Percentiles rank a stretch among this genome's conserved stretches.
These are phyloP conservation scores for Filosporella fistucella DNA, from an alignment of 495 filamentous ascomycete species.

Conservation along the genomic window DNA sequence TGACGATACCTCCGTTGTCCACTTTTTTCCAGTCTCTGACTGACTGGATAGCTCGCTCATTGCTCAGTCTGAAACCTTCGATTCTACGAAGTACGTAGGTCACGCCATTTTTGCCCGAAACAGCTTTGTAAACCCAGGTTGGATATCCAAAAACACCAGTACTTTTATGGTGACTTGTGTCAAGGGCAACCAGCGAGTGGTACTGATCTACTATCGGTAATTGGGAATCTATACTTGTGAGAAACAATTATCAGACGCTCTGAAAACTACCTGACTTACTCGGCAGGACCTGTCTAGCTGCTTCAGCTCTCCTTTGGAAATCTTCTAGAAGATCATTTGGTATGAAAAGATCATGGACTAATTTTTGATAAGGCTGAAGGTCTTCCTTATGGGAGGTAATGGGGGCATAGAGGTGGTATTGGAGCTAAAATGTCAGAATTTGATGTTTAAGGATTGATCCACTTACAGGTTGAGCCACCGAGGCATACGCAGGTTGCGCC, in stretches of 20 bases:
- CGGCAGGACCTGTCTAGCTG: slow-evolving; percentile 76
- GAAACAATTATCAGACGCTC: no score
- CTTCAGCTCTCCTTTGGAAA: slow-evolving; percentile 82
- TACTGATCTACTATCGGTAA: slow-evolving; percentile 80
- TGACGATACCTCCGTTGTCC: slow-evolving; percentile 75
- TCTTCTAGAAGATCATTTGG: slow-evolving; percentile 80
- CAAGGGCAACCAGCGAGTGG: slow-evolving; percentile 87
- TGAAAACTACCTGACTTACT: no score
- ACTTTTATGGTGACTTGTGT: slow-evolving; percentile 74
- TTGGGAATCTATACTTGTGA: slow-evolving; percentile 41
- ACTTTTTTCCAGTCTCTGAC: slow-evolving; percentile 92
- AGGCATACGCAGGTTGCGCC: slow-evolving; percentile 35
- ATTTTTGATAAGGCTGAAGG: slow-evolving; percentile 74
- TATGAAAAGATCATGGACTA: slow-evolving; percentile 86
- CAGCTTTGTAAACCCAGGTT: slow-evolving; percentile 96
- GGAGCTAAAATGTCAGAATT: slow-evolving; percentile 43
- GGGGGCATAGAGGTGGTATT: slow-evolving; percentile 92
- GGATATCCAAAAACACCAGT: slow-evolving; percentile 73
- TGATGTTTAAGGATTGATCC: background rate
- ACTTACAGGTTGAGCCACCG: slow-evolving; percentile 64
- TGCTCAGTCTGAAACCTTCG: slow-evolving; percentile 83
- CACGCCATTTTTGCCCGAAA: slow-evolving; percentile 78
- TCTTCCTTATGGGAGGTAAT: slow-evolving; percentile 77
- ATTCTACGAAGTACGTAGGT: slow-evolving; percentile 80
- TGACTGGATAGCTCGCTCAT: slow-evolving; percentile 78